Conservation (phyloP, 2,329 filamentous ascomycete species). For the Aureobasidium lini region DNA sequence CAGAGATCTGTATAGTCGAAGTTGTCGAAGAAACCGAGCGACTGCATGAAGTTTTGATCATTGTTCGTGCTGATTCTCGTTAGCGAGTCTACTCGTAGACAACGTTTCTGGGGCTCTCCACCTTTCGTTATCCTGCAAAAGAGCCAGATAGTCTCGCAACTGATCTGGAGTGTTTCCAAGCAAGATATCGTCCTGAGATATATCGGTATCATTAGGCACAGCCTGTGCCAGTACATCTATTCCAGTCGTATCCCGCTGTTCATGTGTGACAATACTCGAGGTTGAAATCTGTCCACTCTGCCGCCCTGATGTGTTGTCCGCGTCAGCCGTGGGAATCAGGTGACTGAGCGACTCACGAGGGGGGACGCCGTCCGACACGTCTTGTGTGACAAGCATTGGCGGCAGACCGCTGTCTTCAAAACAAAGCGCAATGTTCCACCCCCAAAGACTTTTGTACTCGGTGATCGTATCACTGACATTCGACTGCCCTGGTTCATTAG, state of each 20-base stretch:
- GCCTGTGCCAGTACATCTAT: background rate
- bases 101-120: background rate
- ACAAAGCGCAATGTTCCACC: background rate
- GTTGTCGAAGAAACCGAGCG: background rate
- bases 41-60: background rate
- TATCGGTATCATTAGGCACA: background rate
- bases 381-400: background rate
- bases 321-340: too few relatives aligned
- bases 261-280: background rate
- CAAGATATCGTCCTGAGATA: background rate
- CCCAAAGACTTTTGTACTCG: background rate
- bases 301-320: too few relatives aligned
- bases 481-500: too few relatives aligned
- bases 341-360: background rate
- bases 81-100: too few relatives aligned
- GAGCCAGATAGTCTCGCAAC: background rate
- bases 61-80: background rate
- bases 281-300: background rate
- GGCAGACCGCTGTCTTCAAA: background rate
- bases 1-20: background rate
- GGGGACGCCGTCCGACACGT: too few relatives aligned
- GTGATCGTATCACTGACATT: background rate
- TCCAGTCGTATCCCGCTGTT: background rate
- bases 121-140: background rate
- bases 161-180: background rate